Conservation (phyloP, 345 rosid species). For the Eutrema yunnanense region DNA sequence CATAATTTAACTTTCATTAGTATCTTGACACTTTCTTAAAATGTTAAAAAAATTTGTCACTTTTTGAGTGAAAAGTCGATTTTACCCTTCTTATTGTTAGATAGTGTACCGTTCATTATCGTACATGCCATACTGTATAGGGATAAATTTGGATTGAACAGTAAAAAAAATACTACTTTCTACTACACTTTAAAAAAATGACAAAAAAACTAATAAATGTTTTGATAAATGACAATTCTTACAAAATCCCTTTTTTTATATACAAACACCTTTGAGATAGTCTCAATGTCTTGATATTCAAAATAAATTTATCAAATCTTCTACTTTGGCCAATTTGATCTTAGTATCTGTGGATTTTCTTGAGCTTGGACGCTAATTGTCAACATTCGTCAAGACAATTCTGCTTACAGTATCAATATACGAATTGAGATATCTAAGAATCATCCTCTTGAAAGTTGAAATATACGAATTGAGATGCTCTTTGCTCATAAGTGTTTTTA, state of each 20-base stretch:
- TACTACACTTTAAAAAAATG: too few species aligned
- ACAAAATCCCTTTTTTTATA: neutral
- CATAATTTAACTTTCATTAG: too few species aligned
- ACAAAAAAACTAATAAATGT: too few species aligned
- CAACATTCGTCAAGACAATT: neutral
- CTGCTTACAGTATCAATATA: neutral
- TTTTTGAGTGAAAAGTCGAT: too few species aligned
- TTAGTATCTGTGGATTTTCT: neutral
- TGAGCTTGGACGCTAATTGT: neutral
- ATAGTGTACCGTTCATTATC: too few species aligned
- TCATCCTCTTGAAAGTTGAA: slow-evolving; percentile 7
- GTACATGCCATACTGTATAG: too few species aligned
- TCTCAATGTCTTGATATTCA: neutral
- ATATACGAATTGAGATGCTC: slow-evolving; percentile 19
- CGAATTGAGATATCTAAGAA: slow-evolving; percentile 8
- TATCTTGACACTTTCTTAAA: too few species aligned
- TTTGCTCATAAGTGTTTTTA: slow-evolving; percentile 10
- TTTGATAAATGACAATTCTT: too few species aligned
- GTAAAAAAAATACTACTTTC: too few species aligned
- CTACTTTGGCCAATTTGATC: neutral
- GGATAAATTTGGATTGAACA: too few species aligned
- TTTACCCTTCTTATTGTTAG: too few species aligned
- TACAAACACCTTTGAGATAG: neutral
- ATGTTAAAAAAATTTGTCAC: too few species aligned
- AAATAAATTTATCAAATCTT: neutral